These are phyloP conservation scores for Cucurbita moschata DNA, from an alignment of 306 rosid genomes.

Conservation along the genomic window DNA sequence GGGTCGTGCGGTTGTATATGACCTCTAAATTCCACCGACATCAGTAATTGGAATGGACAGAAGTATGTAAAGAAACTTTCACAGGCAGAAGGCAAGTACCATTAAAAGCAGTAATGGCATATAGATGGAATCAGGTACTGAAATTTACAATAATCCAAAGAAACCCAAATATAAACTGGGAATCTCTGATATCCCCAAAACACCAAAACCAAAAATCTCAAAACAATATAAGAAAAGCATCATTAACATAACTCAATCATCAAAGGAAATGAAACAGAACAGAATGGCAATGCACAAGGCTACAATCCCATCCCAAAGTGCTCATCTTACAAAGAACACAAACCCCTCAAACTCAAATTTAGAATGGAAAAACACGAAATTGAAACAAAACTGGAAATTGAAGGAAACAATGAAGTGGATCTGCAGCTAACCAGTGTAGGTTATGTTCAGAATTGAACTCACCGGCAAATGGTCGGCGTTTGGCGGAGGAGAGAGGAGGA, in stretches of 20 bases:
- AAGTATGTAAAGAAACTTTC: neutral
- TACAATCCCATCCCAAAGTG: neutral
- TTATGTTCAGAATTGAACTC: conserved; percentile 8
- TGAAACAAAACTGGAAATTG: neutral
- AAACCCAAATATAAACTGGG: neutral
- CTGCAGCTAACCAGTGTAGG: neutral
- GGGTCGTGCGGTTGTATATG: no score
- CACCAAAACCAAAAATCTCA: neutral
- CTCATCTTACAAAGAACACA: neutral
- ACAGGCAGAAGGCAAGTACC: neutral
- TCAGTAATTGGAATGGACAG: neutral
- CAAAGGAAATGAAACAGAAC: no score
- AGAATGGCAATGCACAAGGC: neutral
- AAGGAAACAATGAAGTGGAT: neutral
- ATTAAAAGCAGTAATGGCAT: neutral
- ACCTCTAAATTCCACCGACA: neutral
- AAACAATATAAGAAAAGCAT: neutral
- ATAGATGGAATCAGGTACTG: neutral
- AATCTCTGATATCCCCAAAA: neutral
- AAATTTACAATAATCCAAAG: neutral
- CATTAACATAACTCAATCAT: neutral
- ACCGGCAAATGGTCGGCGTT: conserved; percentile 36
- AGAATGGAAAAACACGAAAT: neutral
- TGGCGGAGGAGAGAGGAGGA: conserved; percentile 30
- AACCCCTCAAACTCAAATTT: neutral